phyloP scores from a whole-genome alignment of 192 early-diverging fungal species.

The Phycomyces nitens region DNA sequence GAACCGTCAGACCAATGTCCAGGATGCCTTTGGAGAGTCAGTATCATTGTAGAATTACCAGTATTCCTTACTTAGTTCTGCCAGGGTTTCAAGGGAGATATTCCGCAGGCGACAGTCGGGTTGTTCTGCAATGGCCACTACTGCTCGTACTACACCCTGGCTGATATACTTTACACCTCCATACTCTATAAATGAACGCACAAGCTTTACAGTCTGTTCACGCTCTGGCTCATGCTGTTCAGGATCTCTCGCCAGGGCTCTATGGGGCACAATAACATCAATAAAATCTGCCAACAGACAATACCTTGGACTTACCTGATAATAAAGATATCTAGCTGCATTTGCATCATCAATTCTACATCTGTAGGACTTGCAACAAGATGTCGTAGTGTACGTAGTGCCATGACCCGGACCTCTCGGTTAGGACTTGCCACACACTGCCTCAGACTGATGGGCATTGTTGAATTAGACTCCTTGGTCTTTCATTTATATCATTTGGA shows the following conservation, averaged over 20 bases:
- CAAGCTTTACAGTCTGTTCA: constrained; percentile 73
- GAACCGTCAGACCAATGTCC: constrained; percentile 45
- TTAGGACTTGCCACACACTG: constrained; percentile 45
- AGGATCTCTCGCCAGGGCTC: constrained; percentile 55
- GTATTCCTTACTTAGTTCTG: constrained; percentile 62
- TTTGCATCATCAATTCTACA: constrained; percentile 41
- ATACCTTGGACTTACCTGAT: constrained; percentile 47
- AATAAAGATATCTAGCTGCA: constrained; percentile 71
- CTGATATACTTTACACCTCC: constrained; percentile 59
- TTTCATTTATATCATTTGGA: neutral
- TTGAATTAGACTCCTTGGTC: too few relatives aligned
- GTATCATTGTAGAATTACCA: neutral
- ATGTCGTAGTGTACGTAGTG: constrained; percentile 60
- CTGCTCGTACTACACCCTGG: constrained; percentile 61
- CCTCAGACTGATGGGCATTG: constrained; percentile 32
- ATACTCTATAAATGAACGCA: constrained; percentile 65
- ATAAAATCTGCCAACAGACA: neutral
- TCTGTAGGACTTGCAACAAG: constrained; percentile 43
- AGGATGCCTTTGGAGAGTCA: constrained; percentile 21
- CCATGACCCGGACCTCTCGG: constrained; percentile 59
- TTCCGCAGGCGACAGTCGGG: constrained; percentile 69
- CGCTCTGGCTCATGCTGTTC: constrained; percentile 65
- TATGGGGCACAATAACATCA: neutral
- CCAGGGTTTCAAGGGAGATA: constrained; percentile 72
- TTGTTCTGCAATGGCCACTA: constrained; percentile 78